phyloP scores from a whole-genome alignment of 768 basidiomycete species.

The Tricholoma sp. region DNA sequence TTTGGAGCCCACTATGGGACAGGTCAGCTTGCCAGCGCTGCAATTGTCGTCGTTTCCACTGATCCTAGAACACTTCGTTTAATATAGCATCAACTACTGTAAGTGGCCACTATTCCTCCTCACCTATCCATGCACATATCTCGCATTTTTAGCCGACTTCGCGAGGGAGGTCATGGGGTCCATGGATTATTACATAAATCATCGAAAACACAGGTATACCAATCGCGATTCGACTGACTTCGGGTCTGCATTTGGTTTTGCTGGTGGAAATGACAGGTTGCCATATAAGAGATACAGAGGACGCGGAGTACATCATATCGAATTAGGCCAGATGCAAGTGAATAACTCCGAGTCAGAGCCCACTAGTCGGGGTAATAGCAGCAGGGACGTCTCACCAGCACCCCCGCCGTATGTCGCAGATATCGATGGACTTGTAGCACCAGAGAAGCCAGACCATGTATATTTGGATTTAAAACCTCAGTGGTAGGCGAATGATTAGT shows the following conservation, averaged over 20 bases:
- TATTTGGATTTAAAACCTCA: not conserved
- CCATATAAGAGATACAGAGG: not conserved
- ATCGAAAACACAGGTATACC: constrained; percentile 13
- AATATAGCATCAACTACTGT: constrained; percentile 26
- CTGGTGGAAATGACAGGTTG: not conserved
- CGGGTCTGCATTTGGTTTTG: constrained; percentile 31
- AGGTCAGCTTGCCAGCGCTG: constrained; percentile 31
- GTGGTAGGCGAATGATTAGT: no score
- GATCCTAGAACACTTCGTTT: not conserved
- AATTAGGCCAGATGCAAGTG: constrained; percentile 1
- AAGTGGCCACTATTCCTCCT: not conserved
- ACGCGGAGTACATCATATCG: not conserved
- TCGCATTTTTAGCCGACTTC: constrained; percentile 50
- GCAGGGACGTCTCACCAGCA: not conserved
- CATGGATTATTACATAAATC: constrained; percentile 50
- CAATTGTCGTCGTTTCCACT: constrained; percentile 8
- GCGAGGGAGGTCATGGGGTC: constrained; percentile 55
- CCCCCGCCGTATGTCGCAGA: not conserved
- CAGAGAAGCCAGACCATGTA: not conserved
- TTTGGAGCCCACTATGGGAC: constrained; percentile 70
- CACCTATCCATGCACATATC: not conserved
- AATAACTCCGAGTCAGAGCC: no score
- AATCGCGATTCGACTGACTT: constrained; percentile 23
- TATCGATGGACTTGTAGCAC: not conserved
- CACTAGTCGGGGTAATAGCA: not conserved